phyloP scores from a whole-genome alignment of 2,329 filamentous ascomycete genomes.

The Fusarium devonianum region DNA sequence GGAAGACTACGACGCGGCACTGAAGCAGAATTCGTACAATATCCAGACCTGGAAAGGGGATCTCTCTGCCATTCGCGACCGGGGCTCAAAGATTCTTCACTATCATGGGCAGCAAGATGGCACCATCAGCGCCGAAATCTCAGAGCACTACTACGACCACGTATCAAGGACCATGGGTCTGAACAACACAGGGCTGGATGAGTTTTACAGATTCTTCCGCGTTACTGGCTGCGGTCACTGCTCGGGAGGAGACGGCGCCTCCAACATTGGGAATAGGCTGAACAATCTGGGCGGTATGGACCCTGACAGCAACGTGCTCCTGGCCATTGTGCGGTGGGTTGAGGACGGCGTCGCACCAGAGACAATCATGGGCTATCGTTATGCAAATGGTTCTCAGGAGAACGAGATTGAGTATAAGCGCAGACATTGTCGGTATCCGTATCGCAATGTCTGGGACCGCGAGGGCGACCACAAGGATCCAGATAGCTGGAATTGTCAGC shows the following conservation, averaged over 20 bases:
- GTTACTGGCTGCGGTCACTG: slow-evolving; percentile 61
- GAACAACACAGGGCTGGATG: slow-evolving; percentile 47
- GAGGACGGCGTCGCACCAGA: slow-evolving; percentile 54
- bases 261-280: slow-evolving; percentile 41
- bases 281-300: slow-evolving; percentile 37
- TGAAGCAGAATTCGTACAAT: slow-evolving; percentile 20
- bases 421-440: slow-evolving; percentile 26
- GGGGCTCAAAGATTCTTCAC: slow-evolving; percentile 54
- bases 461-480: slow-evolving; percentile 8
- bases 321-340: slow-evolving; percentile 59
- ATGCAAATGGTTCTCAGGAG: slow-evolving; percentile 1
- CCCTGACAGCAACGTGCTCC: slow-evolving; percentile 53
- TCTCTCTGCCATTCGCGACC: slow-evolving; percentile 47
- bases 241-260: slow-evolving; percentile 53
- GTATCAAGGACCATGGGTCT: slow-evolving; percentile 39
- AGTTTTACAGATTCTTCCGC: slow-evolving; percentile 61
- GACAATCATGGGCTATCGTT: slow-evolving; percentile 46
- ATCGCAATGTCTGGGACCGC: slow-evolving; percentile 14
- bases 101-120: slow-evolving; percentile 52
- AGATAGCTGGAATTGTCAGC: slow-evolving; percentile 25
- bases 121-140: slow-evolving; percentile 35
- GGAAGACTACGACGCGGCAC: slow-evolving; percentile 51
- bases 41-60: slow-evolving; percentile 48
- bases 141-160: slow-evolving; percentile 39
- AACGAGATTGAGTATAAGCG: slow-evolving; percentile 27